These are phyloP conservation scores for Cutaneotrichosporon sp. DNA, from an alignment of 1,284 basidiomycete species.

Conservation along the genomic window DNA sequence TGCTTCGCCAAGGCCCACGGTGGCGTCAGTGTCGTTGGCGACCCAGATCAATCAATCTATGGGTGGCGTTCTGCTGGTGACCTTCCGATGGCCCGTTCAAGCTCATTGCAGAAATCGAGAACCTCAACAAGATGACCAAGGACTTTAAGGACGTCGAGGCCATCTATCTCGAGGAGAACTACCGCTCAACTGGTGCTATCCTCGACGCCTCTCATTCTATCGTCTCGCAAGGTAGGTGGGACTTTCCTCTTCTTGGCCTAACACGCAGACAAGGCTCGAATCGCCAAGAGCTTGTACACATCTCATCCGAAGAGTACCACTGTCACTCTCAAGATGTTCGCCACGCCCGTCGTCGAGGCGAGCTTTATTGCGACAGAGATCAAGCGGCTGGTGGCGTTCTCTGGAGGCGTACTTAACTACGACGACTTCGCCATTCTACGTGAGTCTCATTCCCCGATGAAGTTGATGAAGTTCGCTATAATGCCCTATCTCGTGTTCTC, in stretches of 20 bases:
- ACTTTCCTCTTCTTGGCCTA: background rate
- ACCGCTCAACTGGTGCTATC: slow-evolving; percentile 78
- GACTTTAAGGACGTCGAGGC: slow-evolving; percentile 67
- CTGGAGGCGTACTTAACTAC: slow-evolving; percentile 69
- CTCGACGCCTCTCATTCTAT: slow-evolving; percentile 73
- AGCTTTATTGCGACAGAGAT: slow-evolving; percentile 75
- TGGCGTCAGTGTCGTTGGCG: slow-evolving; percentile 80
- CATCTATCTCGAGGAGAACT: slow-evolving; percentile 82
- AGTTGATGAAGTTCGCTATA: slow-evolving; percentile 67
- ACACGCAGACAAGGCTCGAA: slow-evolving; percentile 56
- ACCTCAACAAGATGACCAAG: slow-evolving; percentile 71
- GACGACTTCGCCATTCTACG: slow-evolving; percentile 77
- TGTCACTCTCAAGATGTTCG: slow-evolving; percentile 55
- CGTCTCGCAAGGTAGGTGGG: slow-evolving; percentile 68
- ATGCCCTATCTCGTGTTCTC: slow-evolving; percentile 73
- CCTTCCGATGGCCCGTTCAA: slow-evolving; percentile 3
- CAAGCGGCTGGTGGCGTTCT: slow-evolving; percentile 70
- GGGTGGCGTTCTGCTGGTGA: slow-evolving; percentile 77
- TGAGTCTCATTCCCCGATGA: slow-evolving; percentile 55
- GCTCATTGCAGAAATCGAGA: slow-evolving; percentile 61
- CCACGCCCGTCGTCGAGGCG: slow-evolving; percentile 59
- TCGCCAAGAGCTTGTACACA: slow-evolving; percentile 73
- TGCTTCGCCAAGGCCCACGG: slow-evolving; percentile 62
- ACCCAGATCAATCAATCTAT: slow-evolving; percentile 91
- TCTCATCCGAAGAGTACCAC: slow-evolving; percentile 65